phyloP scores from a whole-genome alignment of 2,329 filamentous ascomycete species.

The Penicillium freii region DNA sequence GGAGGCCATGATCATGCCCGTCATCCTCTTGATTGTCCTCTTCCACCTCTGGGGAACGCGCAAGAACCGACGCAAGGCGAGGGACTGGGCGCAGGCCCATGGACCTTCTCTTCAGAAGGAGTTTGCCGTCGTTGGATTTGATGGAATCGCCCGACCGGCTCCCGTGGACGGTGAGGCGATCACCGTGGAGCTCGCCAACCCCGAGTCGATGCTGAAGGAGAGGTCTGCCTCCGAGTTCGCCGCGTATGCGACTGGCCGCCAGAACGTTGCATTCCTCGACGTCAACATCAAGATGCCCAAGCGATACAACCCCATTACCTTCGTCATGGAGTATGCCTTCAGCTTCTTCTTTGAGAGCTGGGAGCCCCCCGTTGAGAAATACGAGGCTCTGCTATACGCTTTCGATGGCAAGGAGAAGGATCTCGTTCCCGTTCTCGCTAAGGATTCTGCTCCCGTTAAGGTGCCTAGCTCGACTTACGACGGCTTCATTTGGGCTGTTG shows the following conservation, averaged over 20 bases:
- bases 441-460: slow-evolving; percentile 58
- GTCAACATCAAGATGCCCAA: slow-evolving; percentile 77
- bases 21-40: slow-evolving; percentile 70
- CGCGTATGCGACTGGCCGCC: slow-evolving; percentile 84
- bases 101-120: slow-evolving; percentile 70
- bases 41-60: slow-evolving; percentile 79
- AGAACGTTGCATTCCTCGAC: slow-evolving; percentile 90
- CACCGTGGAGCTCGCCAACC: slow-evolving; percentile 44
- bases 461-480: slow-evolving; percentile 67
- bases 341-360: slow-evolving; percentile 80
- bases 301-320: slow-evolving; percentile 76
- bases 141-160: slow-evolving; percentile 50
- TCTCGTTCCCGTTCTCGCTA: slow-evolving; percentile 65
- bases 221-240: slow-evolving; percentile 83
- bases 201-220: slow-evolving; percentile 71
- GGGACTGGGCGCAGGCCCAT: slow-evolving; percentile 75
- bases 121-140: slow-evolving; percentile 84
- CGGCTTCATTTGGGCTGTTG: slow-evolving; percentile 89
- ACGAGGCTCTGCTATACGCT: slow-evolving; percentile 76
- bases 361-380: slow-evolving; percentile 64
- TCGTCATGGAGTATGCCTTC: slow-evolving; percentile 65
- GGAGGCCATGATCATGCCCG: slow-evolving; percentile 76
- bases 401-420: slow-evolving; percentile 90
- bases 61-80: slow-evolving; percentile 76
- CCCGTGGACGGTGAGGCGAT: slow-evolving; percentile 46